These are phyloP conservation scores for Pseudopediastrum boryanum DNA, from an alignment of 139 green algal genomes.

Conservation along the genomic window DNA sequence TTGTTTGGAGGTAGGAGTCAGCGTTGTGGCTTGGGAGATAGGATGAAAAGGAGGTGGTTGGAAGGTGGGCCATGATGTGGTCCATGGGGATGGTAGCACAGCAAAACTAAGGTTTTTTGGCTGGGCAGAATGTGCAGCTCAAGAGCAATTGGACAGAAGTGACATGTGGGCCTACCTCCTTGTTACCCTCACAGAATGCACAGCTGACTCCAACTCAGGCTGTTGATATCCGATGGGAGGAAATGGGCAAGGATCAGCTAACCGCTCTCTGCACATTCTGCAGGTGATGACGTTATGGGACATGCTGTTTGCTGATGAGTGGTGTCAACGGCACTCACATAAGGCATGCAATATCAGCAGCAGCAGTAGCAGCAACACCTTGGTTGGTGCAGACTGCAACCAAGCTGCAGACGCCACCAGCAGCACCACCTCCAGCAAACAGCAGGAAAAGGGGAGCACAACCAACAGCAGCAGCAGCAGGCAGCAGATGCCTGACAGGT, in stretches of 20 bases:
- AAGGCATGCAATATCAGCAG: background rate
- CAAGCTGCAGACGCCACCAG: background rate
- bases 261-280: too few species aligned
- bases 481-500: background rate
- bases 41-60: too few species aligned
- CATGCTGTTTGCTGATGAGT: constrained; percentile 60
- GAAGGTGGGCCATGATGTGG: too few species aligned
- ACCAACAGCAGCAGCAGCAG: background rate
- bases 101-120: too few species aligned
- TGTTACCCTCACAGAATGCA: too few species aligned
- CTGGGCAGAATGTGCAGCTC: too few species aligned
- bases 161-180: too few species aligned
- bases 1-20: background rate
- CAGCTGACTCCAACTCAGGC: too few species aligned
- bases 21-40: background rate
- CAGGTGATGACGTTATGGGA: constrained; percentile 65
- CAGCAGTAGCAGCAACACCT: background rate
- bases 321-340: background rate
- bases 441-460: background rate
- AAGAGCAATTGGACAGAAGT: too few species aligned
- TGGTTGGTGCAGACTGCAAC: background rate
- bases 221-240: too few species aligned
- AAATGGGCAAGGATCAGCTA: too few species aligned
- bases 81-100: too few species aligned
- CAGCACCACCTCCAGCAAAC: background rate